Evolutionary conservation across 805 yeast species (phyloP).

Genomic region (Metschnikowia picachoensis): DNA sequence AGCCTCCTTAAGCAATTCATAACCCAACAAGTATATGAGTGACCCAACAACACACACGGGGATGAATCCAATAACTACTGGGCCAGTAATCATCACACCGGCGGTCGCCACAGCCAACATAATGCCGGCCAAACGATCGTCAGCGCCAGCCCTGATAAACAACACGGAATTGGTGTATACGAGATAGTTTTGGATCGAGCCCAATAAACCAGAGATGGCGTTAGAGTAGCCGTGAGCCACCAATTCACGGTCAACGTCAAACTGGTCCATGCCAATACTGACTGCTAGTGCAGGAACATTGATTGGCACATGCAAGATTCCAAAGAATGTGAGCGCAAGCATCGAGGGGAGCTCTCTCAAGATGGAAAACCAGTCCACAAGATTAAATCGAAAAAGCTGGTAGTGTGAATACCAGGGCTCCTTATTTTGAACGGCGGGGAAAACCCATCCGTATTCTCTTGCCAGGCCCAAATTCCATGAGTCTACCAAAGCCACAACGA

Average conservation of each 20-base stretch:
- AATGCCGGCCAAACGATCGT: conserved; percentile 83
- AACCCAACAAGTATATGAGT: conserved; percentile 83
- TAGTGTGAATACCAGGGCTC: conserved; percentile 94
- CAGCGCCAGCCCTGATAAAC: conserved; percentile 93
- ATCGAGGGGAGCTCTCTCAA: conserved; percentile 78
- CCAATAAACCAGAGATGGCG: conserved; percentile 73
- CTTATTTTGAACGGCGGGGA: conserved; percentile 55
- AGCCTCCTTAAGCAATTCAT: conserved; percentile 85
- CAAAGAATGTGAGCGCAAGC: conserved; percentile 94
- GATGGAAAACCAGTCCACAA: conserved; percentile 74
- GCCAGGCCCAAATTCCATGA: conserved; percentile 56
- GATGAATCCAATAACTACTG: conserved; percentile 86
- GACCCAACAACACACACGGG: conserved; percentile 97
- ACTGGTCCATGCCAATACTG: conserved; percentile 76
- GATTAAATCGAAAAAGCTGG: conserved; percentile 58
- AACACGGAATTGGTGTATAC: conserved; percentile 92
- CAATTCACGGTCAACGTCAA: conserved; percentile 88
- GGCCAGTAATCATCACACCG: conserved; percentile 81
- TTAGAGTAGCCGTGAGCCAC: conserved; percentile 95
- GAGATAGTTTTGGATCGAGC: conserved; percentile 89
- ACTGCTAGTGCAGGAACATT: conserved; percentile 97
- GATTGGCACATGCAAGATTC: conserved; percentile 93
- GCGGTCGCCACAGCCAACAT: conserved; percentile 80
- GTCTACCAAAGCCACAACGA: conserved; percentile 62
- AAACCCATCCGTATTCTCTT: conserved; percentile 81